Base-by-base conservation (phyloP, 1,139 yeast species). In the Pichia sp. region DNA sequence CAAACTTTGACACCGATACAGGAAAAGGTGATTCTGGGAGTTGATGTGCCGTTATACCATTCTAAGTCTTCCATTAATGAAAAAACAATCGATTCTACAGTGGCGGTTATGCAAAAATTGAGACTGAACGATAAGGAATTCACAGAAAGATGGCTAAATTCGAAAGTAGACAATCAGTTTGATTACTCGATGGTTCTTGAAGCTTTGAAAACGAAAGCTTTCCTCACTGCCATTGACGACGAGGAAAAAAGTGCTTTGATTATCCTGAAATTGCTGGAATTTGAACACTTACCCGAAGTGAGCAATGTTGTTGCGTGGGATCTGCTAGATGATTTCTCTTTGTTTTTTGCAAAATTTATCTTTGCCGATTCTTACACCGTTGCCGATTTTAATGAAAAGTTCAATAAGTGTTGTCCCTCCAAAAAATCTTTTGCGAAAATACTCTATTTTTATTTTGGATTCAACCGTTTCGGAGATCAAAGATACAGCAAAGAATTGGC, bases 301-400 rank as follows among this genome's bases (percentile, higher is more conserved):
- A 40, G 50, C 3, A 52, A 51, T 37, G 6, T 52, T 6, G 34
- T 47, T 26, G 53, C 51, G 6, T 52, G 55, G 54, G 41, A 47
- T 27, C 34, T 34, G n/a, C 36, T 52, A 11, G 46, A 47, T 6
- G 33, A 41, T 41, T 36, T 39, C 34, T n/a, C 35, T 3, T 1
- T 11, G 6, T 16, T 29, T 39, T 6, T 44, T 11, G 34, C 16
- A 23, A 6, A 38, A 32, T n/a, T 43, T 4, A 26, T 33, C 3
- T 38, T 42, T 5, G 33, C 38, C 11, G 27, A 35, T 4, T 23
- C 39, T 27, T 36, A 9, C 11, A 26, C 36, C 32, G 26, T 38
- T 10, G 42, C 41, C 8, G 10, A 42, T 4, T 43, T 49, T 29
- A 34, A 37, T 4, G 31, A 36, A 4, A 27, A 29, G 10, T 46